These are phyloP conservation scores for Paecilomyces sp. DNA, from an alignment of 2,329 filamentous ascomycete species.

Conservation along the genomic window DNA sequence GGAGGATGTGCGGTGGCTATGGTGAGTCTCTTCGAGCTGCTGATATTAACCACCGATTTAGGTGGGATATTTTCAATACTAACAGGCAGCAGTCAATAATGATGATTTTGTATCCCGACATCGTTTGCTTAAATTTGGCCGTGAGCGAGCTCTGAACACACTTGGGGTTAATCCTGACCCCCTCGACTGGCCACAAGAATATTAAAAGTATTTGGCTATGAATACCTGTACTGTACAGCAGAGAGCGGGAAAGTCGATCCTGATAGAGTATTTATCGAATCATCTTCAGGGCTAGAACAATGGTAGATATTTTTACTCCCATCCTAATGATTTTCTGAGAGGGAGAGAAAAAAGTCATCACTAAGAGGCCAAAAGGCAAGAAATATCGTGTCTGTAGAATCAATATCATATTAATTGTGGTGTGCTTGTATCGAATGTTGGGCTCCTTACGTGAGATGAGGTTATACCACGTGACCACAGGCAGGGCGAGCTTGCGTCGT, in stretches of 20 bases:
- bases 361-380: neutral
- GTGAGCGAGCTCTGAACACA: constrained; percentile 24
- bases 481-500: constrained; percentile 2
- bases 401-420: too few relatives aligned
- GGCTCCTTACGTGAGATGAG: neutral
- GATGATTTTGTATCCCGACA: constrained; percentile 76
- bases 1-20: constrained; percentile 87
- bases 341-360: too few relatives aligned
- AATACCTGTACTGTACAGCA: neutral
- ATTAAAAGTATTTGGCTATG: neutral
- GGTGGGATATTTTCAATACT: neutral
- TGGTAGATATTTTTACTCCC: neutral
- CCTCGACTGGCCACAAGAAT: neutral
- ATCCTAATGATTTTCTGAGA: too few relatives aligned
- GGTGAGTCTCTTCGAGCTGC: constrained; percentile 46
- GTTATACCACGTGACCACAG: constrained; percentile 1
- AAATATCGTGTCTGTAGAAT: neutral
- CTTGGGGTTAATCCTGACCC: constrained; percentile 16
- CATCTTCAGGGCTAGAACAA: neutral
- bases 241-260: neutral
- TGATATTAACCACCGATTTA: constrained; percentile 5
- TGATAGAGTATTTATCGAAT: neutral
- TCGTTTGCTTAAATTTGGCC: constrained; percentile 60
- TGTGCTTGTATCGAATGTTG: neutral
- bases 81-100: constrained; percentile 55